A percentile compares a stretch with the other conserved stretches of the same genome.
phyloP scores from a whole-genome alignment of 2,329 filamentous ascomycete species.

The Penicillium oxalicum region DNA sequence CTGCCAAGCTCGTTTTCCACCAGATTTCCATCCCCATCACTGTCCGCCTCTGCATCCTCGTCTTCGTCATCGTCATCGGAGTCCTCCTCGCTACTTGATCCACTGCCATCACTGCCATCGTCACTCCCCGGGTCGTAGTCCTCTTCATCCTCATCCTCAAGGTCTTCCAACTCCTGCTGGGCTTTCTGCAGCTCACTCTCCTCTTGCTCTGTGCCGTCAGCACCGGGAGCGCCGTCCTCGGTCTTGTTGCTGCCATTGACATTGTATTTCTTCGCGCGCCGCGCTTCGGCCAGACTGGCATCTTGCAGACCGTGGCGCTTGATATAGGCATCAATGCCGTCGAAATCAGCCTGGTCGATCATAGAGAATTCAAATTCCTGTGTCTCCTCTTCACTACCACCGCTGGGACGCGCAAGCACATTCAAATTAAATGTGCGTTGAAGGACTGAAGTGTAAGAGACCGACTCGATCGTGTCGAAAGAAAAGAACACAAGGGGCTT shows the following conservation, averaged over 20 bases:
- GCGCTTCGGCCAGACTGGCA: conserved; percentile 55
- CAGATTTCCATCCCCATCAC: conserved; percentile 31
- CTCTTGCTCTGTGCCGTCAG: conserved; percentile 44
- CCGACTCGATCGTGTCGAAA: conserved; percentile 53
- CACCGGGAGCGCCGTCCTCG: conserved; percentile 24
- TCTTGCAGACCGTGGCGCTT: conserved; percentile 58
- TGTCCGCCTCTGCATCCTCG: conserved; percentile 22
- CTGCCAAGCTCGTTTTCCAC: conserved; percentile 41
- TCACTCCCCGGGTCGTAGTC: conserved; percentile 49
- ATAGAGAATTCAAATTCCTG: conserved; percentile 60
- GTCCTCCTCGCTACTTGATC: conserved; percentile 40
- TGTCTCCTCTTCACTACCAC: conserved; percentile 32
- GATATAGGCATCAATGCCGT: conserved; percentile 57
- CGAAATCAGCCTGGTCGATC: conserved; percentile 59
- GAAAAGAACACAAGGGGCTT: conserved; percentile 60
- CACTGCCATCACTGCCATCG: conserved; percentile 44
- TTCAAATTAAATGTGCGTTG: conserved; percentile 63
- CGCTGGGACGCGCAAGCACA: conserved; percentile 41
- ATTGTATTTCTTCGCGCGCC: conserved; percentile 56
- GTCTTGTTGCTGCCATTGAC: conserved; percentile 36
- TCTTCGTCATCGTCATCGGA: conserved; percentile 26
- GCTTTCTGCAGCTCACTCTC: conserved; percentile 55
- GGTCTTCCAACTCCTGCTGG: conserved; percentile 48
- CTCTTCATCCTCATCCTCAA: conserved; percentile 46
- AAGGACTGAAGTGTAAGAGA: conserved; percentile 59